Base-by-base conservation (phyloP, 2,329 filamentous ascomycete species). In the Grosmannia huntii region DNA sequence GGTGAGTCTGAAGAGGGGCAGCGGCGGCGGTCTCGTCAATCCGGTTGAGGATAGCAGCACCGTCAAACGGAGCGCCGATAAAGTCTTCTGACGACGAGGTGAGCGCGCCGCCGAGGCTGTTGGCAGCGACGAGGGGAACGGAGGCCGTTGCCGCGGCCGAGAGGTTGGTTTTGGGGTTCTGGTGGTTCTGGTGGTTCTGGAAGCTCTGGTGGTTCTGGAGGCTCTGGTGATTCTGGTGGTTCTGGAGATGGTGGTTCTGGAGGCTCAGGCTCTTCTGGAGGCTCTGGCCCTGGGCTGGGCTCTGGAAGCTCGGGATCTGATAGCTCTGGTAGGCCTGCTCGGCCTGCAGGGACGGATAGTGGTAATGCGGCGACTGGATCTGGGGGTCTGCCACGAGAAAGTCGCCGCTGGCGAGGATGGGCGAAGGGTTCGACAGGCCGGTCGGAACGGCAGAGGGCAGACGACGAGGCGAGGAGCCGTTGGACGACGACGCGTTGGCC, bases 11-110 rank as follows among this genome's bases (percentile, higher is more conserved):
- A 25, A 19, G 36, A 27, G 38, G 12, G 48, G 48, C 25, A 16
- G 25, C 23, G 23, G 25, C 23, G 23, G 76, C 76, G 58, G 74
- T 75, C 60, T 77, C 76, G 65, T 84, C 80, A 66, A 85, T 75
- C 64, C 80, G 80, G 68, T 76, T 79, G 65, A 85, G 73, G 64
- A 85, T 83, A 63, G 78, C 77, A 59, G 75, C 78, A 65, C 80
- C 77, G 79, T 85, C 82, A 69, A 85, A 85, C 50, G 82, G 82
- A 62, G 81, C 80, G 65, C 82, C 82, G 70, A 85, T 76, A 60
- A 85, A 73, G 64, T 85, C 82, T 69, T 83, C 80, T 58, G 79
- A 75, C 11, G 74, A 68, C 64, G 73, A 73, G 61, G 69, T 73
- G 66, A 79, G 71, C 53, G 68, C 67, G 63, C 68, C 70, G 67